Conservation (phyloP, 169 alveolate species). For the Eimeria tenella region DNA sequence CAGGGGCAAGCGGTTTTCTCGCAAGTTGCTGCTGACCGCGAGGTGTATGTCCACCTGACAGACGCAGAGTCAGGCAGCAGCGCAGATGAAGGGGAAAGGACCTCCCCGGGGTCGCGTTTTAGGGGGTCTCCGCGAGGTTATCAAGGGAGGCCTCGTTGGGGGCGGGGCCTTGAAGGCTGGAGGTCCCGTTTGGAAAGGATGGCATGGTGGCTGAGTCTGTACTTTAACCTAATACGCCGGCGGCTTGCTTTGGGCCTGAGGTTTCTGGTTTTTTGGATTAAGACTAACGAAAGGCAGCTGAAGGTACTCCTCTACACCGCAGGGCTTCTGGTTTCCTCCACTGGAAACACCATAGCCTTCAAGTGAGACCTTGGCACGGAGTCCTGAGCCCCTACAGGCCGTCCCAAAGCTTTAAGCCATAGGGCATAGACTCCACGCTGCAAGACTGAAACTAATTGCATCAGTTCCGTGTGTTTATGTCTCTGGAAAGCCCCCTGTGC, state of each 20-base stretch:
- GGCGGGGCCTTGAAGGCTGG: conserved; percentile 12
- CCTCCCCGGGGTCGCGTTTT: background rate
- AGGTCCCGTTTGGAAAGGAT: background rate
- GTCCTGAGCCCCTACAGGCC: background rate
- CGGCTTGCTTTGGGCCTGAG: background rate
- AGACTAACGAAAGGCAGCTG: background rate
- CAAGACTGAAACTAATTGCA: background rate
- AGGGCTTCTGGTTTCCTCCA: conserved; percentile 24
- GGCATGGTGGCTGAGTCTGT: background rate
- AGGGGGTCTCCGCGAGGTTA: background rate
- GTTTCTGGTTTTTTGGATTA: background rate
- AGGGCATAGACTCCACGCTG: background rate
- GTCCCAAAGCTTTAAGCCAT: background rate
- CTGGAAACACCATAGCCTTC: conserved; percentile 7
- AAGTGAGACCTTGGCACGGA: background rate
- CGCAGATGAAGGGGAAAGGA: background rate
- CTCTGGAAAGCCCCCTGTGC: background rate
- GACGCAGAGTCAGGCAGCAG: conserved; percentile 10
- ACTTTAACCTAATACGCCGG: background rate
- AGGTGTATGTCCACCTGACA: background rate
- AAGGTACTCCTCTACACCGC: conserved; percentile 1
- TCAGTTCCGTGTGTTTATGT: background rate
- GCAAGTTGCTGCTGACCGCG: background rate
- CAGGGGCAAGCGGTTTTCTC: background rate
- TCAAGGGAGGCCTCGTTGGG: background rate